Base-by-base conservation (phyloP, 208 protist genomes). In the Endotrypanum monterogeii region DNA sequence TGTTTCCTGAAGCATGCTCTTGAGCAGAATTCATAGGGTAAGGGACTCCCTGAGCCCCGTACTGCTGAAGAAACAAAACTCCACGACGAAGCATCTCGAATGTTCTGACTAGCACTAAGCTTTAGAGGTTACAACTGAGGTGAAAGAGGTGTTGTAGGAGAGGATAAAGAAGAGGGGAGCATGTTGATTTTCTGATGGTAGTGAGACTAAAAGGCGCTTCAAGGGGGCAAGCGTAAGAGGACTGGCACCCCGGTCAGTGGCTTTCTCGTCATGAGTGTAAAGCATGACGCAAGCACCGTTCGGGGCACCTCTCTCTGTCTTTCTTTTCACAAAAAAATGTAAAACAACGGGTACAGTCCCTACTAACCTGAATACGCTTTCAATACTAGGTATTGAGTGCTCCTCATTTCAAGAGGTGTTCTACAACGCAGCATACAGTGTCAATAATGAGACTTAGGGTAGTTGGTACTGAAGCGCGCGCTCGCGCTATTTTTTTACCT, bases 71-170 rank as follows among this genome's bases (percentile, higher is more conserved):
- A 30, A 73, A 62, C 20, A 73, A 9, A 52, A 60, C 3, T 57
- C 69, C 69, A 44, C 79, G 73, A 52, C 77, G 74, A 57, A 85
- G 73, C 67, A 74, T 78, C 8, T 57, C 37, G 18, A 35, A 71
- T 44, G 35, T 71, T 71, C 16, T 28, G 51, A 37, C n/a, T 48
- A 16, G 55, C 57, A 30, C 71, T 71, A 41, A 12, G 50, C 18
- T 74, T 35, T 68, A 54, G 37, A 35, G 32, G 28, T 65, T 65
- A 3, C 39, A 46, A 23, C 18, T 44, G 23, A 75, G 32, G 7
- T 37, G 20, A 41, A 52, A 28, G 46, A n/a, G n/a, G n/a, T n/a
- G n/a, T n/a, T n/a, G n/a, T n/a, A n/a, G n/a, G 44, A 68, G 67
- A 58, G n/a, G 25, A 70, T 23, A n/a, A 30, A 56, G 35, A 79